Base-by-base conservation (phyloP, 495 filamentous ascomycete species). In the Lasiosphaeriaceae sp. region DNA sequence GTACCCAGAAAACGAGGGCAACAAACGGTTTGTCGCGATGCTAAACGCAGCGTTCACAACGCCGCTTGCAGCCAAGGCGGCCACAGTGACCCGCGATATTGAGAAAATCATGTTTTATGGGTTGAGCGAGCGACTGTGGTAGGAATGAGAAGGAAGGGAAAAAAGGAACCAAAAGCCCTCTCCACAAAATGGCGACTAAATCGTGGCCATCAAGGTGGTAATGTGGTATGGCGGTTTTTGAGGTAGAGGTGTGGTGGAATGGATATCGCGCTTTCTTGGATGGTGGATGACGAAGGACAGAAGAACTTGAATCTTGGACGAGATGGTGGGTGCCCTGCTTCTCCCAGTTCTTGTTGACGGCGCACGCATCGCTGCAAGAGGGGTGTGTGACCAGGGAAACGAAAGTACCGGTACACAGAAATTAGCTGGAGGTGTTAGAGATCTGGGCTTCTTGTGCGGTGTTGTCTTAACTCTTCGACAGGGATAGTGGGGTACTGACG, bases 1-100 rank as follows among this genome's bases (percentile, higher is more conserved):
- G 0, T 21, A 22, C 12, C 8, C 5, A 43, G 21, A 44, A n/a
- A 4, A 51, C 66, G 54, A 31, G 26, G 26, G 26, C 26, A 31
- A 31, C 26, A 3, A 22, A 69, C 67, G 52, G 16, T 26, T 35
- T 19, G 66, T 51, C n/a, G 54, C 66, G 49, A 70, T 58, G 47
- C 66, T 68, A 49, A 54, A 68, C 23, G 50, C 59, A 21, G 67
- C 67, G 39, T 65, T 50, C 11, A 57, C 61, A 16, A 56, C 47
- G 49, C 56, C 55, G 31, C 44, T 50, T 5, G 60, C 56, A 11
- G 57, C 7, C 24, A 68, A 43, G 52, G 41, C 59, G 54, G 54
- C 66, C 12, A 54, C 31, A 39, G 59, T 53, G 12, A 66, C 52
- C 51, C 54, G 58, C 45, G 39, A 43, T 50, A 54, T 35, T 52